Evolutionary conservation across 108 stramenopile species (phyloP).

Genomic region (Skeletonema potamos): DNA sequence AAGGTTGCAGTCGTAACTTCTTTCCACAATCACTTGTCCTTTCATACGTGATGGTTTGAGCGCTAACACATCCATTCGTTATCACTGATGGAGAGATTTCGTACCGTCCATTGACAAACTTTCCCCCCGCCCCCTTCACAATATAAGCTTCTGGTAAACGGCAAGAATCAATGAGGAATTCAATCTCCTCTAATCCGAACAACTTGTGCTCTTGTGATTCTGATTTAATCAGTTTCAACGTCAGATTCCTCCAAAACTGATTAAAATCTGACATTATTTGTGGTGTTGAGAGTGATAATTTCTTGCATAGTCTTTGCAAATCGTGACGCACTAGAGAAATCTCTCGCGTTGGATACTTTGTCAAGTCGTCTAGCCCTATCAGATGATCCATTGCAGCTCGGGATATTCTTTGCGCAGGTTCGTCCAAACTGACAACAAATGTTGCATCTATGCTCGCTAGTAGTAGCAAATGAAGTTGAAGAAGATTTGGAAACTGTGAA

Average conservation of each 20-base stretch:
- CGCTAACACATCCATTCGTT: background rate
- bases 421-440: background rate
- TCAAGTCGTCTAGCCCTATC: background rate
- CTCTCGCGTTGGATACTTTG: background rate
- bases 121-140: background rate
- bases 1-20: background rate
- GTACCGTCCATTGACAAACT: background rate
- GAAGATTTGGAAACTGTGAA: background rate
- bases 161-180: background rate
- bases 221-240: background rate
- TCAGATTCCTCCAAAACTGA: slow-evolving; percentile 5
- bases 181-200: background rate
- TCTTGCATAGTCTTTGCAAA: background rate
- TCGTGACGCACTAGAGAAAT: background rate
- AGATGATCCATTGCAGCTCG: background rate
- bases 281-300: background rate
- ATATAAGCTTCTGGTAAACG: background rate
- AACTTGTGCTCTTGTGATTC: slow-evolving; percentile 5
- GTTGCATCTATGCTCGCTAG: background rate
- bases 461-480: background rate
- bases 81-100: background rate
- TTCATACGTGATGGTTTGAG: background rate
- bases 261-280: background rate
- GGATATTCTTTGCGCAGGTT: background rate
- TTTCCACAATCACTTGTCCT: background rate